Conservation (phyloP, 2,329 filamentous ascomycete species). For the Neospermospora avenae region DNA sequence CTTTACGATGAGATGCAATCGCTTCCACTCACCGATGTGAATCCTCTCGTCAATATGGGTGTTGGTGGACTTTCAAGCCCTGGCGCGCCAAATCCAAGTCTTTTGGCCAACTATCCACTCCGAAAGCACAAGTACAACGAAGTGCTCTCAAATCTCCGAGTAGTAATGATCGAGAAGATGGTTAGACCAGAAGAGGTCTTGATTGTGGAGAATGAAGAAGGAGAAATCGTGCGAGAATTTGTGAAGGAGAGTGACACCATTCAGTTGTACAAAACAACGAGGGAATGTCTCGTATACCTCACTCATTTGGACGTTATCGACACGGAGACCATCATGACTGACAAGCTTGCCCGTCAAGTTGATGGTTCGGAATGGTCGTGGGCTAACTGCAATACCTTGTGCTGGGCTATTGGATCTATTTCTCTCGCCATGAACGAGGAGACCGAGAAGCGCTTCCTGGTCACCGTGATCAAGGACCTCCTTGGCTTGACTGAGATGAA, state of each 20-base stretch:
- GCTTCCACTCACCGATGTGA: conserved; percentile 87
- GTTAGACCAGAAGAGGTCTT: conserved; percentile 95
- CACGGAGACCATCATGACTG: conserved; percentile 98
- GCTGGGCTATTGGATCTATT: conserved; percentile 98
- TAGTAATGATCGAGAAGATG: conserved; percentile 99
- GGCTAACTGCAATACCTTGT: conserved; percentile 99
- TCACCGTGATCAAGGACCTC: conserved; percentile 98
- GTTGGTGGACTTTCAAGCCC: conserved; percentile 68
- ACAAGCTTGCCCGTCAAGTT: conserved; percentile 93
- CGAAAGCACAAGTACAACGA: conserved; percentile 98
- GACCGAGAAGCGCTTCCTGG: conserved; percentile 96
- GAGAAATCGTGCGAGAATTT: conserved; percentile 97
- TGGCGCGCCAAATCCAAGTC: conserved; percentile 77
- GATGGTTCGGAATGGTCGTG: conserved; percentile 97
- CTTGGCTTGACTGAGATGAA: conserved; percentile 98
- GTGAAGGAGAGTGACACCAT: conserved; percentile 99
- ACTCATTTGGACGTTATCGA: conserved; percentile 97
- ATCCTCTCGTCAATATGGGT: conserved; percentile 80
- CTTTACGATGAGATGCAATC: conserved; percentile 99
- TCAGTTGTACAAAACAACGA: conserved; percentile 97
- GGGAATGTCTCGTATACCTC: conserved; percentile 94
- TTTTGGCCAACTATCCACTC: conserved; percentile 87
- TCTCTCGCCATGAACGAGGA: conserved; percentile 99
- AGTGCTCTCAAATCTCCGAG: conserved; percentile 86
- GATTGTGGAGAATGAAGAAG: conserved; percentile 99